Evolutionary conservation across 257 asterid species (phyloP).

Genomic region (Sherardia arvensis): DNA sequence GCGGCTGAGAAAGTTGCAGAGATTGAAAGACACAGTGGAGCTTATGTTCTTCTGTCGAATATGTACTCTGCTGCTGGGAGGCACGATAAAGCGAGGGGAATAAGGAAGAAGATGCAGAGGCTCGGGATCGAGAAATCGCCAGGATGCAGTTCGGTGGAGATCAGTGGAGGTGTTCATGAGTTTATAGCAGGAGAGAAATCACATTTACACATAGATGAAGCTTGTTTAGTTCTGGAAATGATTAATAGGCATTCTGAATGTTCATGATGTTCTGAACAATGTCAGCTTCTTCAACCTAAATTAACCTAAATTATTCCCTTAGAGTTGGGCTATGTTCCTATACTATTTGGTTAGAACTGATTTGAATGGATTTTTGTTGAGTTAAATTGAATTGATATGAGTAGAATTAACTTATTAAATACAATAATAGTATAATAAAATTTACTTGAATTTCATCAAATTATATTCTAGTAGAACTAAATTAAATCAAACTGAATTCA

Average conservation of each 20-base stretch:
- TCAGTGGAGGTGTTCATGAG: conserved; percentile 48
- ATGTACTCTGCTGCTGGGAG: conserved; percentile 49
- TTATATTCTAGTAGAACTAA: too few species aligned
- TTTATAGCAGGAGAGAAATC: conserved; percentile 54
- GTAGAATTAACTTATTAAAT: too few species aligned
- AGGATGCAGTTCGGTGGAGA: conserved; percentile 71
- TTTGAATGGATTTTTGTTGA: too few species aligned
- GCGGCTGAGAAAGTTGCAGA: conserved; percentile 45
- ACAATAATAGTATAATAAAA: too few species aligned
- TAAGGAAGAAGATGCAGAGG: conserved; percentile 46
- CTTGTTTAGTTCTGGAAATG: conserved; percentile 24
- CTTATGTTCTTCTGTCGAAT: conserved; percentile 56
- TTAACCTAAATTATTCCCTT: too few species aligned
- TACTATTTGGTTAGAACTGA: too few species aligned
- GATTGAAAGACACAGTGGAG: conserved; percentile 59
- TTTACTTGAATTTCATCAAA: too few species aligned
- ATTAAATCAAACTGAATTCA: too few species aligned
- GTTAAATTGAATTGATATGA: too few species aligned
- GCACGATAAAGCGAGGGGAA: conserved; percentile 28
- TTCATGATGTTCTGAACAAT: conserved; percentile 6
- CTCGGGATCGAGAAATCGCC: conserved; percentile 57
- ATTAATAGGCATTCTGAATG: conserved; percentile 26
- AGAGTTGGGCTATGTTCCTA: too few species aligned
- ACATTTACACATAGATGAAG: conserved; percentile 25
- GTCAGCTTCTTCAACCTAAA: too few species aligned